Evolutionary conservation across 1,284 basidiomycete genomes (phyloP), one percentile per base, ranked within the genome.

Genomic region (Ustilago nuda): DNA sequence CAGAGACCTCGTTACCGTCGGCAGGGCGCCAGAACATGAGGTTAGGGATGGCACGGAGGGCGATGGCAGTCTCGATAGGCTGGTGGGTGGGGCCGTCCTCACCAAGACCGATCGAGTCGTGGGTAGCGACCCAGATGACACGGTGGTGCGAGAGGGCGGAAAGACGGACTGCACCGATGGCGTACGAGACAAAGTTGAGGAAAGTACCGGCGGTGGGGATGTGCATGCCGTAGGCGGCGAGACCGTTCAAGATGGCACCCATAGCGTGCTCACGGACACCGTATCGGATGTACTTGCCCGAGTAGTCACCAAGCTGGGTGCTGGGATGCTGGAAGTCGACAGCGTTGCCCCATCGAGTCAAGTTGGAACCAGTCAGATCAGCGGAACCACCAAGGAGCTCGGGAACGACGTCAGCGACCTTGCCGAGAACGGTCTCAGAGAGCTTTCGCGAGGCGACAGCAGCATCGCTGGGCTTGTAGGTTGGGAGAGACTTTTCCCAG

Each of bases 61-160:
- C 92, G 62, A 91, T 91, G 72, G 90, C 93, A 45, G 93, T 94
- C 88, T 97, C 95, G 69, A 96, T 89, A 68, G 94, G 95, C 87
- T 97, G 95, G 87, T 98, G 95, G 57, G 95, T 98, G 60, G 95
- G 95, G 53, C 95, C 95, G 82, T 98, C 95, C 87, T 98, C 95
- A 78, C 94, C 87, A n/a, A 87, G 79, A 73, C 84, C 82, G 66
- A 86, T 61, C 41, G 78, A 80, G 61, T 79, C 80, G 71, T 84
- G 91, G 89, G 88, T 87, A 90, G 92, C 93, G 73, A 94, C 92
- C 93, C 93, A 94, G 87, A 95, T 93, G 73, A 96, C 93, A 79
- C 92, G 94, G 87, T 94, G 92, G 82, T 91, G 90, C 84, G 92
- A 94, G 66, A 98, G 90, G 55, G 95, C 94, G 67, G 94, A 93